Evolutionary conservation across 106 monocot species (phyloP).

Genomic region (Acorus gramineus): DNA sequence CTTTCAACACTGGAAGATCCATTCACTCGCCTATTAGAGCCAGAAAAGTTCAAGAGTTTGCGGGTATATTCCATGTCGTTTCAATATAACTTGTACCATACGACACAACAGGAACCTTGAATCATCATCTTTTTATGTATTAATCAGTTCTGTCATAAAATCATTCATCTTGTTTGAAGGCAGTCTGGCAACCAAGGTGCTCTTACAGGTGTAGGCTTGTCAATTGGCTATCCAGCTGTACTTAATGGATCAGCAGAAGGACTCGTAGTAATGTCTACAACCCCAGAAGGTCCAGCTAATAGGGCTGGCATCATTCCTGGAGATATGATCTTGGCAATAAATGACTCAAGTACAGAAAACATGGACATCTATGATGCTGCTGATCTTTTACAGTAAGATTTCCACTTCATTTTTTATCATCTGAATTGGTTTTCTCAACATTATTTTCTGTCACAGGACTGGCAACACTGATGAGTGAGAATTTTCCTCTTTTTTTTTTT

Average conservation of each 20-base stretch:
- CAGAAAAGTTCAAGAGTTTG: constrained; percentile 88
- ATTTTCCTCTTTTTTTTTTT: too few relatives aligned
- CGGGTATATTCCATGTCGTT: constrained; percentile 47
- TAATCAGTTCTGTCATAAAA: constrained; percentile 1
- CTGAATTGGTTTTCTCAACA: background rate
- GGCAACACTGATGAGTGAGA: too few relatives aligned
- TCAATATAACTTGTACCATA: background rate
- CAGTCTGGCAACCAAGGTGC: constrained; percentile 97
- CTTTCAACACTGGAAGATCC: constrained; percentile 90
- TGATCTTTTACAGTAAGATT: constrained; percentile 77
- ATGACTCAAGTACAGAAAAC: constrained; percentile 58
- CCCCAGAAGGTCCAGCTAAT: constrained; percentile 78
- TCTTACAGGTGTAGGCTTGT: constrained; percentile 92
- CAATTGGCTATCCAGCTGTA: constrained; percentile 76
- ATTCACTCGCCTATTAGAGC: constrained; percentile 93
- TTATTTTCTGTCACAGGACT: too few relatives aligned
- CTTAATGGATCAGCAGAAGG: constrained; percentile 48
- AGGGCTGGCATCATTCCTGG: constrained; percentile 77
- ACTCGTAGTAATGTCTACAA: constrained; percentile 68
- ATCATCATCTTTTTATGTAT: background rate
- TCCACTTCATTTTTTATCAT: constrained; percentile 1
- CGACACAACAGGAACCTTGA: too few relatives aligned
- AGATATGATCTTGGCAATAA: constrained; percentile 77
- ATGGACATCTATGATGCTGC: constrained; percentile 99
- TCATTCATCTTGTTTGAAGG: constrained; percentile 54